Percentiles rank a stretch among this genome's conserved stretches.
Conservation (phyloP, 2,329 filamentous ascomycete genomes). For the Colletotrichum simmondsii region DNA sequence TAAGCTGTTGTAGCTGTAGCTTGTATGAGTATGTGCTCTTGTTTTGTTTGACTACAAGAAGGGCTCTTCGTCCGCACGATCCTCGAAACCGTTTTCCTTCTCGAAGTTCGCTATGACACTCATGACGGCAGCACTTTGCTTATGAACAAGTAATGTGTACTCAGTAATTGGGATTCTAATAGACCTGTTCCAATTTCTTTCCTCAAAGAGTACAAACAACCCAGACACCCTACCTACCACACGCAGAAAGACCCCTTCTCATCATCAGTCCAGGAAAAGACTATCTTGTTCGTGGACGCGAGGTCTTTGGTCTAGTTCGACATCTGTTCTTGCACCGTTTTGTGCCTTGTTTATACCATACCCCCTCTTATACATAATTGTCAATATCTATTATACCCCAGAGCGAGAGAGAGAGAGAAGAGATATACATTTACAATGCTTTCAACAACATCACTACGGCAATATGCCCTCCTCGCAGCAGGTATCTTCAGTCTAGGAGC, state of each 20-base stretch:
- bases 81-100: conserved; percentile 11
- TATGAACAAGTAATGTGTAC: conserved; percentile 28
- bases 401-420: not conserved
- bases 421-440: conserved; percentile 12
- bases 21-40: not conserved
- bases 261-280: not conserved
- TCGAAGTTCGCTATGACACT: conserved; percentile 24
- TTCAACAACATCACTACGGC: conserved; percentile 21
- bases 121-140: conserved; percentile 23
- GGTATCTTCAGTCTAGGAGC: conserved; percentile 6
- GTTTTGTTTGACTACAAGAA: conserved; percentile 22
- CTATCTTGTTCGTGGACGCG: not conserved
- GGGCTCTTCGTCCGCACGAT: conserved; percentile 18
- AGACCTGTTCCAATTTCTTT: conserved; percentile 10
- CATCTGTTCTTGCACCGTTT: not conserved
- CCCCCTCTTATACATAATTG: conserved; percentile 5
- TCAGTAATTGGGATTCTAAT: conserved; percentile 12
- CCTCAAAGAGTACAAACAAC: conserved; percentile 7
- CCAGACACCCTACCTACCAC: not conserved
- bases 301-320: not conserved
- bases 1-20: no score
- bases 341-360: not conserved
- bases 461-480: conserved; percentile 12
- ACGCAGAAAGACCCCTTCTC: not conserved
- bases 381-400: conserved; percentile 16